Percentiles rank a stretch among this genome's conserved stretches.
phyloP scores from a whole-genome alignment of 2,329 filamentous ascomycete species.

The Xylogone sp. region DNA sequence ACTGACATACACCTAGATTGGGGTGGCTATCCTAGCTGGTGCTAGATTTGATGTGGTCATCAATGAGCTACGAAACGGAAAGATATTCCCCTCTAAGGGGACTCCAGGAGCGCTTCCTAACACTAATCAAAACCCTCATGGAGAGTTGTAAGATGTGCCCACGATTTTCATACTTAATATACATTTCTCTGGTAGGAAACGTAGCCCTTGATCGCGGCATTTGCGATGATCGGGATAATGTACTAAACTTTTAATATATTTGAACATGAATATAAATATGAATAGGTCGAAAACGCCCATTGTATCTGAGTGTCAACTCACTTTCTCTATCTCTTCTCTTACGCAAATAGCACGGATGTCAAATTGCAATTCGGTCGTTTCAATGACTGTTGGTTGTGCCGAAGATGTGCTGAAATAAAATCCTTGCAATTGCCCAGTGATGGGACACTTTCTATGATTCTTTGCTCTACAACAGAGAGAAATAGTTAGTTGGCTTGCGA shows the following conservation, averaged over 20 bases:
- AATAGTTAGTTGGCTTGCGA: background rate
- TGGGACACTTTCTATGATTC: conserved; percentile 21
- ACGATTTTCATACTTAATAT: background rate
- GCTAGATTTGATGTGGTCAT: conserved; percentile 75
- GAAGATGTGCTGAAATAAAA: conserved; percentile 95
- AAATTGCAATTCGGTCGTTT: conserved; percentile 91
- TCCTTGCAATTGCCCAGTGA: conserved; percentile 26
- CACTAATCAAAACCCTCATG: conserved; percentile 7
- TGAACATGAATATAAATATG: too few species aligned
- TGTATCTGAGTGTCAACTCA: too few species aligned
- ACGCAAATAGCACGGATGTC: conserved; percentile 85
- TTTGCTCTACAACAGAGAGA: background rate
- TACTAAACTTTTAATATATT: background rate
- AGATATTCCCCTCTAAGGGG: conserved; percentile 31
- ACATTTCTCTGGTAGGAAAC: background rate
- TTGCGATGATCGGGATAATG: background rate
- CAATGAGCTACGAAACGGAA: conserved; percentile 44
- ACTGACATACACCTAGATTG: conserved; percentile 60
- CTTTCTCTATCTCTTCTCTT: background rate
- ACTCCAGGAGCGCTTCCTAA: conserved; percentile 4
- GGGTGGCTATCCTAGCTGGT: conserved; percentile 73
- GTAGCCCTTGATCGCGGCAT: background rate
- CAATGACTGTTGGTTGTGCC: conserved; percentile 91
- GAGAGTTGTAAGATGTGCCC: conserved; percentile 15
- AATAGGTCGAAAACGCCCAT: too few species aligned